Base-by-base conservation (phyloP, 2,329 filamentous ascomycete genomes). In the Corniculantispora saksenae region DNA sequence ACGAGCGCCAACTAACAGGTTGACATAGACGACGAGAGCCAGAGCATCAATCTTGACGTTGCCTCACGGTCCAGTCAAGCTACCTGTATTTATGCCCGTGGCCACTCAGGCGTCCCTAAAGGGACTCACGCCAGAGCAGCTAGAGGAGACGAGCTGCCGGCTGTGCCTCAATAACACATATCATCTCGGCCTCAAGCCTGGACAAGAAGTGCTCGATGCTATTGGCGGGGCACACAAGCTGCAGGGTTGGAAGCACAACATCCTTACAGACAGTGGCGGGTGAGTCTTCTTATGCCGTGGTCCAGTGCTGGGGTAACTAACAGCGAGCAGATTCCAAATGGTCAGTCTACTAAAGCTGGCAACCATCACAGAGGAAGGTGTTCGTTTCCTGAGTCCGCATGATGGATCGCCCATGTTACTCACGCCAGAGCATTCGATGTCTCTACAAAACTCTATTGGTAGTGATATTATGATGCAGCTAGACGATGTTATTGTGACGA, bases 391-490 rank as follows among this genome's bases (percentile, higher is more conserved):
- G n/a, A 96, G 92, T 70, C 96, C 95, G 0, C 95, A 99, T 75
- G 95, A 98, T 81, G 93, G 94, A 40, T 89, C 89, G 2, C 94
- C 94, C 9, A 98, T 99, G 95, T 88, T 99, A 13, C 88, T 99
- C 55, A 99, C 95, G 0, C 95, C 95, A 0, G 96, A 99, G 77
- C 94, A 98, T 80, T 98, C 95, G 0, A 97, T 99, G 72, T 90
- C 89, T 13, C 84, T 99, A 3, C 95, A 99, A 76, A 98, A 99
- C 78, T 94, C 91, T 63, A 99, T 99, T 73, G 95, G 95, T 69
- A 97, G 93, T 68, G 95, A 99, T 79, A 98, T 99, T 71, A 97
- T 98, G 70, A 99, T 99, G 96, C 96, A 99, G 79, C 88, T 99
- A 4, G 95, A 99, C 82, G 96, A 99, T 77, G 96, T 99, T 17